These are phyloP conservation scores for Salix brachista DNA, from an alignment of 345 rosid species.

Conservation along the genomic window DNA sequence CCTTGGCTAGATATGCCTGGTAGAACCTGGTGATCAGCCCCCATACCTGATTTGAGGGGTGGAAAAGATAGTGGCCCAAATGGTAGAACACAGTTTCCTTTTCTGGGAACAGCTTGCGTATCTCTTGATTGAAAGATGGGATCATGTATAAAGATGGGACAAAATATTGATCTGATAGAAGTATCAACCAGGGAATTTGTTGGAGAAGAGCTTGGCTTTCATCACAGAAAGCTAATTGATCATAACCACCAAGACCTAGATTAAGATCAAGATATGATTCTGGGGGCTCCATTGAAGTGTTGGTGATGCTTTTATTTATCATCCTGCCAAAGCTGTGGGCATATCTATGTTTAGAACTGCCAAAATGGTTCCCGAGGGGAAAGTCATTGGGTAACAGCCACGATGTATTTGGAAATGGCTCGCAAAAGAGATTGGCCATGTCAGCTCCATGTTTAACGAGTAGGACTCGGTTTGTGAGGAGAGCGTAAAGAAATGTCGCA, in stretches of 20 bases:
- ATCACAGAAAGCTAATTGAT: slow-evolving; percentile 9
- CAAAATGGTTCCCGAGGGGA: not conserved
- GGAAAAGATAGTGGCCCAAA: slow-evolving; percentile 25
- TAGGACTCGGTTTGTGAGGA: slow-evolving; percentile 20
- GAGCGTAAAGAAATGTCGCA: slow-evolving; percentile 21
- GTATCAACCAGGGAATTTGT: slow-evolving; percentile 17
- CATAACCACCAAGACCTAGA: not conserved
- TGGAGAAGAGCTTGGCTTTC: slow-evolving; percentile 9
- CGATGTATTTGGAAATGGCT: slow-evolving; percentile 20
- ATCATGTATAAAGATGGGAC: slow-evolving; percentile 22
- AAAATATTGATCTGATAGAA: slow-evolving; percentile 26
- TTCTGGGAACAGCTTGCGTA: slow-evolving; percentile 19
- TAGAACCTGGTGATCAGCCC: slow-evolving; percentile 19
- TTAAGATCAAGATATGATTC: slow-evolving; percentile 7
- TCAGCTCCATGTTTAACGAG: slow-evolving; percentile 11
- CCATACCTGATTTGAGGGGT: slow-evolving; percentile 26
- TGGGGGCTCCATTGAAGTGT: not conserved
- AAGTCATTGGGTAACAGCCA: slow-evolving; percentile 19
- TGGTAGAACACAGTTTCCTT: slow-evolving; percentile 26
- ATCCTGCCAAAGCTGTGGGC: slow-evolving; percentile 5
- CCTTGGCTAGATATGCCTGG: slow-evolving; percentile 16
- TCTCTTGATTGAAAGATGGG: slow-evolving; percentile 6
- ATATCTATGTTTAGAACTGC: not conserved
- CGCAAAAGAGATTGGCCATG: slow-evolving; percentile 25
- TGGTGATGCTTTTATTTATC: slow-evolving; percentile 2